Conservation (phyloP, 306 rosid genomes). For the Trifolium fragiferum region DNA sequence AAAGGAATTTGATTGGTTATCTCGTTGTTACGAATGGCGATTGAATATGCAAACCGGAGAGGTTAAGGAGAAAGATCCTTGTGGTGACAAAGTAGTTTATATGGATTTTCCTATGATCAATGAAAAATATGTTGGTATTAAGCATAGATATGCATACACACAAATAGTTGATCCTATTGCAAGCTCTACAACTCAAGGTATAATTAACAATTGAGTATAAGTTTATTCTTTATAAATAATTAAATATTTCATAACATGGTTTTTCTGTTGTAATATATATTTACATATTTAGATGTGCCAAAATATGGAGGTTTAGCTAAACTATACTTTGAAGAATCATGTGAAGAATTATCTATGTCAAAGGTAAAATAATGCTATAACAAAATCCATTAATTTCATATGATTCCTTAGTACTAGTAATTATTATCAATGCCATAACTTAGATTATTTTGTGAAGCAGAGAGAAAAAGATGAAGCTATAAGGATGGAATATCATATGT, state of each 20-base stretch:
- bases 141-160: conserved; percentile 60
- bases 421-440: not conserved
- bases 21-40: conserved; percentile 69
- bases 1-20: conserved; percentile 43
- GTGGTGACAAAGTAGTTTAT: conserved; percentile 27
- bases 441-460: conserved; percentile 36
- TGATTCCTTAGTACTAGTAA: not conserved
- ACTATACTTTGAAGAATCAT: conserved; percentile 58
- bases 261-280: not conserved
- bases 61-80: conserved; percentile 56
- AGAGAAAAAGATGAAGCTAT: conserved; percentile 35
- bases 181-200: conserved; percentile 51
- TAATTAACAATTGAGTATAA: conserved; percentile 40
- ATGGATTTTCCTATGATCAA: conserved; percentile 83
- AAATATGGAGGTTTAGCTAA: conserved; percentile 71
- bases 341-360: conserved; percentile 38
- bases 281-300: conserved; percentile 37
- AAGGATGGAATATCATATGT: conserved; percentile 64
- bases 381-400: not conserved
- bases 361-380: conserved; percentile 35
- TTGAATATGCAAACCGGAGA: conserved; percentile 63
- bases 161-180: conserved; percentile 59
- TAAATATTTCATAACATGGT: conserved; percentile 1
- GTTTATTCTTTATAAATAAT: not conserved
- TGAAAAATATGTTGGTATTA: conserved; percentile 50